Evolutionary conservation across 306 rosid genomes (phyloP).

Genomic region (Lathyrus aphaca): DNA sequence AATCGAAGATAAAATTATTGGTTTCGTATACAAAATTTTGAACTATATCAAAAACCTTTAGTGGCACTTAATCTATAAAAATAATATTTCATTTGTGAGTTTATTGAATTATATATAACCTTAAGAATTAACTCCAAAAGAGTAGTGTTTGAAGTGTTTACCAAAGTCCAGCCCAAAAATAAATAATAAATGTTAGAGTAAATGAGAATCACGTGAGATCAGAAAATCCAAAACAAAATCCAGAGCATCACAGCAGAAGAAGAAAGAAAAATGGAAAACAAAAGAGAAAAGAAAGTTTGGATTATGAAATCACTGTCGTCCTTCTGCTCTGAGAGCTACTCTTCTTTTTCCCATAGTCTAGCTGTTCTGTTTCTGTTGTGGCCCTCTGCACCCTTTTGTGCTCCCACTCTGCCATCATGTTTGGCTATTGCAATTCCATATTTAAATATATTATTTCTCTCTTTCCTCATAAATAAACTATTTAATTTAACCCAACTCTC

Average conservation of each 20-base stretch:
- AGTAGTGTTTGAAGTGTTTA: neutral
- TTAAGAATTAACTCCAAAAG: neutral
- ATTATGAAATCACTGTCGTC: slow-evolving; percentile 43
- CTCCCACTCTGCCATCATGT: slow-evolving; percentile 37
- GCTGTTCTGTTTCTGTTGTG: slow-evolving; percentile 40
- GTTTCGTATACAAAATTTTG: too few species aligned
- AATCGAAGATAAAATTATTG: too few species aligned
- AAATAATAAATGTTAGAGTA: neutral
- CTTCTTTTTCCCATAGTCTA: neutral
- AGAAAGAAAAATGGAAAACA: neutral
- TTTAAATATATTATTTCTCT: neutral
- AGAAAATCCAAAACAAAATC: slow-evolving; percentile 62
- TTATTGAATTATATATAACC: neutral
- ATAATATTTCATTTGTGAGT: too few species aligned
- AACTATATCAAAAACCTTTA: too few species aligned
- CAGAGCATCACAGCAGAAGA: slow-evolving; percentile 31
- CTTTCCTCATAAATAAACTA: slow-evolving; percentile 5
- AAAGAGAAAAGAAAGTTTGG: slow-evolving; percentile 28
- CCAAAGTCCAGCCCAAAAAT: neutral
- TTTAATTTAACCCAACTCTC: neutral
- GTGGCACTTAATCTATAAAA: too few species aligned
- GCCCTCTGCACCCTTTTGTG: slow-evolving; percentile 36
- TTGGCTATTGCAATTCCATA: slow-evolving; percentile 30
- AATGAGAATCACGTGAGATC: slow-evolving; percentile 67
- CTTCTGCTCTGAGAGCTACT: slow-evolving; percentile 50